These are phyloP conservation scores for Aspergillus homomorphus DNA, from an alignment of 495 filamentous ascomycete species.

Conservation along the genomic window DNA sequence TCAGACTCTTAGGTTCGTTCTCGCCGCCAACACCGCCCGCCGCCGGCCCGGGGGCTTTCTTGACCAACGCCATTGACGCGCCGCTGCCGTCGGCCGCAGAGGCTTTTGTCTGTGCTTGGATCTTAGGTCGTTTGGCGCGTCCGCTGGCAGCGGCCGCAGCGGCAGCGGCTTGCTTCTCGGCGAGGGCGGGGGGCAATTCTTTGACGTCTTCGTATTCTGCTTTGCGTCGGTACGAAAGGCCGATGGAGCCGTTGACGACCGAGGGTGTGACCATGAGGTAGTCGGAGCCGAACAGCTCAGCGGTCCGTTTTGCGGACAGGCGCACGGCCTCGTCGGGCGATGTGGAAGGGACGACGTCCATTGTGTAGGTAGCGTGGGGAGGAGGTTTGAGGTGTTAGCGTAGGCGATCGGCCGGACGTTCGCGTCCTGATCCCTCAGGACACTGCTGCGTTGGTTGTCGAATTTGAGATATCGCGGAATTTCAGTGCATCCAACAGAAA, in stretches of 20 bases:
- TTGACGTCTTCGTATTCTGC: constrained; percentile 80
- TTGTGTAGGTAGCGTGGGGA: constrained; percentile 9
- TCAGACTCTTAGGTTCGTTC: constrained; percentile 55
- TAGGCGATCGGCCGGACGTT: constrained; percentile 5
- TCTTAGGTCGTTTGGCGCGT: constrained; percentile 55
- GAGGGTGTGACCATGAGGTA: constrained; percentile 53
- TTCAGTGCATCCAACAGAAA: neutral
- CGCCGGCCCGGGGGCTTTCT: constrained; percentile 27
- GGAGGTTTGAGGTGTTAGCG: neutral
- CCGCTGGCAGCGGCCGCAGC: constrained; percentile 42
- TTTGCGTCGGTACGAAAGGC: constrained; percentile 59
- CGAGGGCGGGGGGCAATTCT: constrained; percentile 79
- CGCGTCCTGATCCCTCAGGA: constrained; percentile 6
- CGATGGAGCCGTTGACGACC: constrained; percentile 43
- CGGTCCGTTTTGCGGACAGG: constrained; percentile 65
- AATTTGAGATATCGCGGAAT: neutral
- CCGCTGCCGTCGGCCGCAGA: constrained; percentile 33
- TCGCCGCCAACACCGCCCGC: constrained; percentile 30
- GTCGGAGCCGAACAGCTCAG: constrained; percentile 59
- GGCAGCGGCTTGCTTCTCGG: constrained; percentile 77
- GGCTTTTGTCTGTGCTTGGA: constrained; percentile 27
- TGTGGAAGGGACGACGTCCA: constrained; percentile 35
- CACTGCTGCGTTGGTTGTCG: neutral
- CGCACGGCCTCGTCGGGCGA: constrained; percentile 47
- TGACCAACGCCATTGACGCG: constrained; percentile 45